phyloP scores from a whole-genome alignment of 257 asterid species.

The Nicotiana paniculata region DNA sequence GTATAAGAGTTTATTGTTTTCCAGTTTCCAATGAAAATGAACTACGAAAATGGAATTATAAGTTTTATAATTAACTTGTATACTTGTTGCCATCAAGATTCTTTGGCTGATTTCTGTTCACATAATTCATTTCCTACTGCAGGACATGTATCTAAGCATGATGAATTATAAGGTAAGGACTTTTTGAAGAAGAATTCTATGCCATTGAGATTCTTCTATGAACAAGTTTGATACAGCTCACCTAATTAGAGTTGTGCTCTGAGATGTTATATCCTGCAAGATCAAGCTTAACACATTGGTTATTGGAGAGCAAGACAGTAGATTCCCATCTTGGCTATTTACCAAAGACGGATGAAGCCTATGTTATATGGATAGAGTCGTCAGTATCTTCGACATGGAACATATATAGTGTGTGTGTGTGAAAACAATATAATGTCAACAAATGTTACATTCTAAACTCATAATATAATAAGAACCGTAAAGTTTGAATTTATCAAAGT shows the following conservation, averaged over 20 bases:
- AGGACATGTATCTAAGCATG: slow-evolving; percentile 45
- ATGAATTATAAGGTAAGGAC: slow-evolving; percentile 41
- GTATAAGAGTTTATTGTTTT: too few species aligned
- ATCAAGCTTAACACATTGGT: not conserved
- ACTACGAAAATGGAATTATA: too few species aligned
- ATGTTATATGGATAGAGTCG: not conserved
- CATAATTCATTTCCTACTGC: slow-evolving; percentile 19
- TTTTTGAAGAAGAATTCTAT: not conserved
- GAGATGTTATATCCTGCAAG: not conserved
- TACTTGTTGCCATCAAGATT: not conserved
- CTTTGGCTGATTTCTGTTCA: not conserved
- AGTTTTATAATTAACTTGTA: not conserved
- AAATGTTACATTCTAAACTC: not conserved
- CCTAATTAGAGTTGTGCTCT: not conserved
- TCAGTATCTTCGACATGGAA: not conserved
- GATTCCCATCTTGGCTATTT: not conserved
- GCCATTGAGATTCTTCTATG: not conserved
- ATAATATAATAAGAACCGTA: not conserved
- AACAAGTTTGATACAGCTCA: not conserved
- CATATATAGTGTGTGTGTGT: not conserved
- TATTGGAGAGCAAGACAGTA: not conserved
- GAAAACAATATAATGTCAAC: not conserved
- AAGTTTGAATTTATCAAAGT: too few species aligned
- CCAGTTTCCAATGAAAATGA: too few species aligned
- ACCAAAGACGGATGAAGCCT: not conserved